Conservation (phyloP, 257 asterid genomes). For the Salvia hispanica region DNA sequence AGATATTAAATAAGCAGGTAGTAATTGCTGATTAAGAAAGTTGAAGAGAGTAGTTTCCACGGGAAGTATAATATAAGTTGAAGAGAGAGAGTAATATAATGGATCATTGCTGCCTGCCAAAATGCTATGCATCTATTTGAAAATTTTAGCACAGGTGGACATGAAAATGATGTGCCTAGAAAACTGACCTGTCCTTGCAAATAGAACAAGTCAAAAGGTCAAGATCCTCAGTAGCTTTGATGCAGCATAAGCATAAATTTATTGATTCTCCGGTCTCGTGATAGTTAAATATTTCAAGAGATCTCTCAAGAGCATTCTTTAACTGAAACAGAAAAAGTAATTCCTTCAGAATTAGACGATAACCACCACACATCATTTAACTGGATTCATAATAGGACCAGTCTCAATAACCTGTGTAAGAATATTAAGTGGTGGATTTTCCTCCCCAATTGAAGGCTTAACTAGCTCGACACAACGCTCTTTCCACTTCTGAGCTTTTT, state of each 20-base stretch:
- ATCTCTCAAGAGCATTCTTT: conserved; percentile 49
- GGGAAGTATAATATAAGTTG: conserved; percentile 12
- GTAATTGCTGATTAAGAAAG: conserved; percentile 20
- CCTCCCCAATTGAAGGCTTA: conserved; percentile 50
- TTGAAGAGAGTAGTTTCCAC: not conserved
- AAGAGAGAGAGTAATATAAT: conserved; percentile 3
- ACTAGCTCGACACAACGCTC: conserved; percentile 49
- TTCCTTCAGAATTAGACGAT: conserved; percentile 24
- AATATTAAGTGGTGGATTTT: conserved; percentile 41
- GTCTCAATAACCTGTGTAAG: conserved; percentile 57
- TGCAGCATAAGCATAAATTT: conserved; percentile 50
- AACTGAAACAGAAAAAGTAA: conserved; percentile 48
- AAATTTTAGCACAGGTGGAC: conserved; percentile 22
- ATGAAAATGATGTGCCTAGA: conserved; percentile 14
- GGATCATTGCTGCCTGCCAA: conserved; percentile 19
- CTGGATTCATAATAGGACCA: conserved; percentile 22
- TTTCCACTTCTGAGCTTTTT: conserved; percentile 65
- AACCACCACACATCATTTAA: conserved; percentile 9
- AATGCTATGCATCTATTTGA: conserved; percentile 20
- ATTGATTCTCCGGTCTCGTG: conserved; percentile 33
- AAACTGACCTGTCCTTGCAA: conserved; percentile 68
- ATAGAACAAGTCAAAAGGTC: conserved; percentile 56
- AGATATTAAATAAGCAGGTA: conserved; percentile 27
- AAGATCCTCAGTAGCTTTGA: conserved; percentile 40
- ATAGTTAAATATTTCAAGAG: conserved; percentile 52